phyloP scores from a whole-genome alignment of 495 filamentous ascomycete species.

The Aspergillus homomorphus region DNA sequence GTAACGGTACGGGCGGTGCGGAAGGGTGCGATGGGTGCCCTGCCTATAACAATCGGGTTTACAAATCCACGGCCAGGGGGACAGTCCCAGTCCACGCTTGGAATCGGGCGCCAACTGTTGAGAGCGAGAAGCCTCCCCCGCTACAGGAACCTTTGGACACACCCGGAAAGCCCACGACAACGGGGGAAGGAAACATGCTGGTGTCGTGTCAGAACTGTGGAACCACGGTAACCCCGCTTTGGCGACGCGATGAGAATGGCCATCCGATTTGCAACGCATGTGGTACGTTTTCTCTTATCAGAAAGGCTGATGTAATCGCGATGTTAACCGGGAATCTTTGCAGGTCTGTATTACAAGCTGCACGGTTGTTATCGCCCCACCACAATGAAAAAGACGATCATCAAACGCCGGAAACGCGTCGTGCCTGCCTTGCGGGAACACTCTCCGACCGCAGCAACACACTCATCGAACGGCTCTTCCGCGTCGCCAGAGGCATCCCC shows the following conservation, averaged over 20 bases:
- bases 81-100: slow-evolving; percentile 31
- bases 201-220: slow-evolving; percentile 97
- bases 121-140: slow-evolving; percentile 25
- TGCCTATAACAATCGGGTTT: slow-evolving; percentile 93
- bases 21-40: slow-evolving; percentile 94
- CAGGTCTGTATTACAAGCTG: slow-evolving; percentile 95
- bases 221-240: slow-evolving; percentile 94
- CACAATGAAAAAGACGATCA: slow-evolving; percentile 95
- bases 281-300: slow-evolving; percentile 57
- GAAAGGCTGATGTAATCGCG: neutral
- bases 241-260: slow-evolving; percentile 90
- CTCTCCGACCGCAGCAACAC: slow-evolving; percentile 40
- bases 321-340: slow-evolving; percentile 13
- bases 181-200: slow-evolving; percentile 65
- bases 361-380: slow-evolving; percentile 90
- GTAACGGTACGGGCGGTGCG: slow-evolving; percentile 96
- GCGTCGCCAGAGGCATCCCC: slow-evolving; percentile 44
- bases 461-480: slow-evolving; percentile 46
- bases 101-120: slow-evolving; percentile 25
- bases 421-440: slow-evolving; percentile 73
- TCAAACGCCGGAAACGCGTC: slow-evolving; percentile 93
- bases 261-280: slow-evolving; percentile 99
- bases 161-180: slow-evolving; percentile 17
- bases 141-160: slow-evolving; percentile 20
- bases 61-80: slow-evolving; percentile 63